Percentiles rank a stretch among this genome's conserved stretches.
phyloP scores from a whole-genome alignment of 108 stramenopile genomes.

The Cyclotella baltica region DNA sequence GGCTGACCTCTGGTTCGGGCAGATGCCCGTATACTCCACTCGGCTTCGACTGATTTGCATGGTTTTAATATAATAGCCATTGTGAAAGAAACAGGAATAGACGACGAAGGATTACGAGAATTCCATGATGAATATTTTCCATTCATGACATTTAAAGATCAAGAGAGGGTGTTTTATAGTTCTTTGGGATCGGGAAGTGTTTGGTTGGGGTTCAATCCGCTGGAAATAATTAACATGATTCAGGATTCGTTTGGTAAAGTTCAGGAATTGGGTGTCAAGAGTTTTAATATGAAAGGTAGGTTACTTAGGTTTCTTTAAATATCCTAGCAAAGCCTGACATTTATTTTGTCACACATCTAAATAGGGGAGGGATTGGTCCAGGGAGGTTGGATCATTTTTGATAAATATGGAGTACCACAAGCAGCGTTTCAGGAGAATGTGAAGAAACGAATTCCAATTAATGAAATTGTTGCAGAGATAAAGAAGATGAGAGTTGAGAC shows the following conservation, averaged over 20 bases:
- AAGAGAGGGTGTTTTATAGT: conserved; percentile 63
- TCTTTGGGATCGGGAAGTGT: conserved; percentile 69
- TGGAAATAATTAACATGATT: conserved; percentile 43
- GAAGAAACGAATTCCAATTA: conserved; percentile 44
- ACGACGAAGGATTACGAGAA: conserved; percentile 75
- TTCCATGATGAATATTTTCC: conserved; percentile 73
- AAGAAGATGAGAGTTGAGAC: conserved; percentile 10
- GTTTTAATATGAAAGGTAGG: conserved; percentile 53
- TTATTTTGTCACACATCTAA: not conserved
- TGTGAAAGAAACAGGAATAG: conserved; percentile 85
- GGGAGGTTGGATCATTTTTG: conserved; percentile 59
- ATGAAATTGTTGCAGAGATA: conserved; percentile 36
- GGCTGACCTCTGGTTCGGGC: conserved; percentile 44
- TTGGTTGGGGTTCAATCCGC: conserved; percentile 32
- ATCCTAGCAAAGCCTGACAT: not conserved
- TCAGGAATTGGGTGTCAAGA: conserved; percentile 39
- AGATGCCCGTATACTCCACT: conserved; percentile 41
- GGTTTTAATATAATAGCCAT: conserved; percentile 65
- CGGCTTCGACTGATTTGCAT: conserved; percentile 28
- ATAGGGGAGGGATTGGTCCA: conserved; percentile 60
- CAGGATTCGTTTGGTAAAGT: conserved; percentile 39
- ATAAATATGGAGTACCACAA: conserved; percentile 21
- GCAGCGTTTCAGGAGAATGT: conserved; percentile 58
- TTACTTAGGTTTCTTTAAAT: conserved; percentile 3
- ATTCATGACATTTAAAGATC: conserved; percentile 74